Evolutionary conservation across 805 yeast species (phyloP).

Genomic region (Myxozyma lipomycoides): DNA sequence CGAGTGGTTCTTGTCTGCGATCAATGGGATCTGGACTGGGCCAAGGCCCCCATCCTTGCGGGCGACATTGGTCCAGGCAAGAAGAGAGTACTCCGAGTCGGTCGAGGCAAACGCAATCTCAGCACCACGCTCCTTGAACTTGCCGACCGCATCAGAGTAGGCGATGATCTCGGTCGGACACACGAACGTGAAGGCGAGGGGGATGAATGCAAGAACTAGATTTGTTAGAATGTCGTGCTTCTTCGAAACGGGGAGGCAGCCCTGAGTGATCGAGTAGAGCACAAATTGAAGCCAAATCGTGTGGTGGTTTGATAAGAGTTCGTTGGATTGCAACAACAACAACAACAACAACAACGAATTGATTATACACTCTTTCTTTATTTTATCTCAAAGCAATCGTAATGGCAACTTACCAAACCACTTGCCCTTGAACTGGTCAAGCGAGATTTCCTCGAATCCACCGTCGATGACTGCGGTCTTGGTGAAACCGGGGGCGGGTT

Average conservation of each 20-base stretch:
- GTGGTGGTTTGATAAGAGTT: neutral
- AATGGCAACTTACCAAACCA: conserved; percentile 56
- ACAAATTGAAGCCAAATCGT: too few species aligned
- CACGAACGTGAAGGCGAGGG: conserved; percentile 98
- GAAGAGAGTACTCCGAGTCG: conserved; percentile 94
- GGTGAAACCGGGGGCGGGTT: conserved; percentile 94
- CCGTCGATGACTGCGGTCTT: conserved; percentile 98
- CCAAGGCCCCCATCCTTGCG: conserved; percentile 99
- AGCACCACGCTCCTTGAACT: conserved; percentile 80
- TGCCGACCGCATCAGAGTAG: conserved; percentile 90
- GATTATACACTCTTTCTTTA: too few species aligned
- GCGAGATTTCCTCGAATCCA: conserved; percentile 87
- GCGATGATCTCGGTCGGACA: conserved; percentile 99
- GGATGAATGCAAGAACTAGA: conserved; percentile 87
- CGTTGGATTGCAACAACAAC: neutral
- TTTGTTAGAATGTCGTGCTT: neutral
- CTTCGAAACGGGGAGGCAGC: neutral
- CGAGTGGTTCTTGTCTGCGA: conserved; percentile 96
- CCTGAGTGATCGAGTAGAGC: neutral
- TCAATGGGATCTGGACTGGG: conserved; percentile 85
- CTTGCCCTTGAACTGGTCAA: conserved; percentile 95
- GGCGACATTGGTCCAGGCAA: conserved; percentile 97
- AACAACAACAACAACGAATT: neutral
- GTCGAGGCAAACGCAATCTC: conserved; percentile 95
- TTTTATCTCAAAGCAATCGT: too few species aligned